phyloP scores from a whole-genome alignment of 257 asterid genomes.

The Pogostemon cablin region DNA sequence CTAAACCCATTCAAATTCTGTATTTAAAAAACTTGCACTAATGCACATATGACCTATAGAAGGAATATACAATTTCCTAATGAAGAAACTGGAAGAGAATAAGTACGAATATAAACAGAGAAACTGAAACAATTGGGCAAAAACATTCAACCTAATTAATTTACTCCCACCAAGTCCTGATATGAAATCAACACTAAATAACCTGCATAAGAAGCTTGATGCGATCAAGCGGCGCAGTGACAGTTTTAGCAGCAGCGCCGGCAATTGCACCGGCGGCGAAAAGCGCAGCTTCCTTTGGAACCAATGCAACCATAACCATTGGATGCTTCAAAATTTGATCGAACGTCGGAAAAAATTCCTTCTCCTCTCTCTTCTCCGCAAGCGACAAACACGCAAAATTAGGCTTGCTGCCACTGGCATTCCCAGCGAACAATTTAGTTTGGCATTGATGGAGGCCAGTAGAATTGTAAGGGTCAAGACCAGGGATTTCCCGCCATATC shows the following conservation, averaged over 20 bases:
- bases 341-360: slow-evolving; percentile 54
- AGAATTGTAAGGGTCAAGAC: slow-evolving; percentile 42
- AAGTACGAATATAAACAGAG: background rate
- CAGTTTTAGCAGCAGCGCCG: slow-evolving; percentile 87
- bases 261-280: slow-evolving; percentile 96
- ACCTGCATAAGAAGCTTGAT: slow-evolving; percentile 97
- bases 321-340: slow-evolving; percentile 82
- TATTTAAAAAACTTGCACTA: background rate
- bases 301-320: slow-evolving; percentile 70
- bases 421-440: slow-evolving; percentile 30
- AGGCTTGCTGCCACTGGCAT: slow-evolving; percentile 30
- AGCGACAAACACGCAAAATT: slow-evolving; percentile 71
- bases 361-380: slow-evolving; percentile 56
- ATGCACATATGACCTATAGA: background rate
- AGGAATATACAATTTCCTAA: background rate
- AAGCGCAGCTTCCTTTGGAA: slow-evolving; percentile 79
- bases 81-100: background rate
- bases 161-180: slow-evolving; percentile 16
- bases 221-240: slow-evolving; percentile 96
- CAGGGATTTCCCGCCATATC: slow-evolving; percentile 63
- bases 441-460: slow-evolving; percentile 40
- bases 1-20: background rate
- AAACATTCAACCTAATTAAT: background rate
- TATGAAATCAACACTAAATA: background rate
- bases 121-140: background rate